Conservation (phyloP, 352 stramenopile species). For the Stramenopiles sp. region DNA sequence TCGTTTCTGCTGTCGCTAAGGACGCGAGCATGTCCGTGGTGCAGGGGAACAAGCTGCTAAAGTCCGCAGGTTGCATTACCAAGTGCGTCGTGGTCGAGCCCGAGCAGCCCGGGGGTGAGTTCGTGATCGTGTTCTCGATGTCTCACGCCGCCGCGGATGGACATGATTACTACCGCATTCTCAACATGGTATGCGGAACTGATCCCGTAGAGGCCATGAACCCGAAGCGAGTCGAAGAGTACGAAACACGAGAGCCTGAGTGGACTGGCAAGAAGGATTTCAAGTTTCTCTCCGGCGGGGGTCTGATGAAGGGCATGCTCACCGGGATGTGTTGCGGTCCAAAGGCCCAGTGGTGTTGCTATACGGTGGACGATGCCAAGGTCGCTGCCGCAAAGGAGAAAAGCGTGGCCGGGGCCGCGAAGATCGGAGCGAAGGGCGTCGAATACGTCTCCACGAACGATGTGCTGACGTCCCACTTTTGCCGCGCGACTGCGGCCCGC, state of each 20-base stretch:
- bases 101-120: too few species aligned
- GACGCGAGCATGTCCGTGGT: too few species aligned
- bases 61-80: too few species aligned
- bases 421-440: conserved; percentile 5
- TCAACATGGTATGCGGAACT: conserved; percentile 14
- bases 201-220: neutral
- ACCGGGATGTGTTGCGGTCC: neutral
- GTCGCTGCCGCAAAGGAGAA: conserved; percentile 14
- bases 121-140: conserved; percentile 16
- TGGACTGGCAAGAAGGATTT: conserved; percentile 13
- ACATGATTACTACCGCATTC: conserved; percentile 18
- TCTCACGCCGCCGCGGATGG: conserved; percentile 19
- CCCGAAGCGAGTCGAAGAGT: neutral
- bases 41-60: too few species aligned
- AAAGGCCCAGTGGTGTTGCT: conserved; percentile 4
- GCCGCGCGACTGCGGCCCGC: conserved; percentile 2
- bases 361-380: conserved; percentile 10
- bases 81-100: too few species aligned
- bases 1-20: too few species aligned
- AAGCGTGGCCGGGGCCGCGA: conserved; percentile 2
- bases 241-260: conserved; percentile 15
- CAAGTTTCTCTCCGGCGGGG: neutral
- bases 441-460: conserved; percentile 18
- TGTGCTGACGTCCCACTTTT: conserved; percentile 16
- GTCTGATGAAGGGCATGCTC: conserved; percentile 13